phyloP scores from a whole-genome alignment of 2,329 filamentous ascomycete genomes.

The Colletotrichum chrysophilum region DNA sequence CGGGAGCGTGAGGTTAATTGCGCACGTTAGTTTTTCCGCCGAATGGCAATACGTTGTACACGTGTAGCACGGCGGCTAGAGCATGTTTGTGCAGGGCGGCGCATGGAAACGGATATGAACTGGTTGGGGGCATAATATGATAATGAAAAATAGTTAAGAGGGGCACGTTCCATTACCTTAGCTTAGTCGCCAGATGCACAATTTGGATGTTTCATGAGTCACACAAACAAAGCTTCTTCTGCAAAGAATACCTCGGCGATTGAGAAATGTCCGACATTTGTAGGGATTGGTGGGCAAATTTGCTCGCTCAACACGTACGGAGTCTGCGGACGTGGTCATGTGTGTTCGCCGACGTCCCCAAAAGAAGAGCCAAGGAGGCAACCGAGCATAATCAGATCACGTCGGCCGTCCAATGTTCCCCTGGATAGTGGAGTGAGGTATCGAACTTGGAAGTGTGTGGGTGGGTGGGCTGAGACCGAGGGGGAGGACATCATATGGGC shows the following conservation, averaged over 20 bases:
- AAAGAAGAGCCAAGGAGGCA: not conserved
- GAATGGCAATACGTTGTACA: not conserved
- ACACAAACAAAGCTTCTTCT: not conserved
- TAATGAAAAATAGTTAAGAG: not conserved
- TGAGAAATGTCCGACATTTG: not conserved
- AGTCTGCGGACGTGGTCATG: not conserved
- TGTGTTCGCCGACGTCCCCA: not conserved
- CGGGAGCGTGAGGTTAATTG: constrained; percentile 3
- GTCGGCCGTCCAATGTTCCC: not conserved
- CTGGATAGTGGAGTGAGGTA: not conserved
- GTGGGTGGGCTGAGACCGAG: not conserved
- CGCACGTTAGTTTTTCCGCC: not conserved
- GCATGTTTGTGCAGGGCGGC: not conserved
- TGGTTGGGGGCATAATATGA: not conserved
- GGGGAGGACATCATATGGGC: not conserved
- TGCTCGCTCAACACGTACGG: not conserved
- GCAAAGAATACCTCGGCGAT: not conserved
- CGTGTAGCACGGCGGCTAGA: not conserved
- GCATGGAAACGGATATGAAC: constrained; percentile 2
- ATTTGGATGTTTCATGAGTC: not conserved
- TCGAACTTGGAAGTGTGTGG: not conserved
- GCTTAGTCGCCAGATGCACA: not conserved
- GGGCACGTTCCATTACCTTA: not conserved
- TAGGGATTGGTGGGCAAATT: not conserved
- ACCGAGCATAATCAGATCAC: not conserved